These are phyloP conservation scores for Didymella sp. DNA, from an alignment of 2,329 filamentous ascomycete genomes.

Conservation along the genomic window DNA sequence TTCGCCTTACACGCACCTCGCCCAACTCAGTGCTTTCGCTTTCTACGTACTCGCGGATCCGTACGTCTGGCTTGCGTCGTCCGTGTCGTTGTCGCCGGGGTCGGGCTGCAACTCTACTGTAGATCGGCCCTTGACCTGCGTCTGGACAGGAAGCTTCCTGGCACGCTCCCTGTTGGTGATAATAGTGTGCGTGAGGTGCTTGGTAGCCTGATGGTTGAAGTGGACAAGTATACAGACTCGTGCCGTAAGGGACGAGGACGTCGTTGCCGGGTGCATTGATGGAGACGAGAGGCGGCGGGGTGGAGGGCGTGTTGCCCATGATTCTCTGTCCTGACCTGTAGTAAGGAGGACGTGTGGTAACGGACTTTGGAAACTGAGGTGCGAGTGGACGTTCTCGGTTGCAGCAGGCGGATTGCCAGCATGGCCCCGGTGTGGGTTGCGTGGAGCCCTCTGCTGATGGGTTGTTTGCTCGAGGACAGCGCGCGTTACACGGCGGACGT, in stretches of 20 bases:
- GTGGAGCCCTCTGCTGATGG: neutral
- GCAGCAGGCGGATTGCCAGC: neutral
- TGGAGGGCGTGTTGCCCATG: constrained; percentile 37
- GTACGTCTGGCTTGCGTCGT: neutral
- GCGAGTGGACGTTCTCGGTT: neutral
- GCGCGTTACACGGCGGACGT: neutral
- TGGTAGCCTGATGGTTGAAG: neutral
- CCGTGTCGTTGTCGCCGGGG: neutral
- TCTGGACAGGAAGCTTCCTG: neutral
- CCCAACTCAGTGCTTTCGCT: neutral
- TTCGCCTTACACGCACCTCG: neutral
- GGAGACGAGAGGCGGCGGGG: constrained; percentile 33
- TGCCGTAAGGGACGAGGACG: constrained; percentile 31
- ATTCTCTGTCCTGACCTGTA: no score
- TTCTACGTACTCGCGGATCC: neutral
- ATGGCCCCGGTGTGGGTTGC: neutral
- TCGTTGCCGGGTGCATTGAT: constrained; percentile 29
- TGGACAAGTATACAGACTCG: neutral
- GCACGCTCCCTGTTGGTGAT: neutral
- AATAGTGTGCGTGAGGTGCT: neutral
- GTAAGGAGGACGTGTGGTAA: neutral
- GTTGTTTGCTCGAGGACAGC: constrained; percentile 5
- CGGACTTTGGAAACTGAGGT: no score
- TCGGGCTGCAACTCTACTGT: neutral
- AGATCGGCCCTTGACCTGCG: neutral